These are phyloP conservation scores for Talaromyces rugulosus DNA, from an alignment of 2,329 filamentous ascomycete species.

Conservation along the genomic window DNA sequence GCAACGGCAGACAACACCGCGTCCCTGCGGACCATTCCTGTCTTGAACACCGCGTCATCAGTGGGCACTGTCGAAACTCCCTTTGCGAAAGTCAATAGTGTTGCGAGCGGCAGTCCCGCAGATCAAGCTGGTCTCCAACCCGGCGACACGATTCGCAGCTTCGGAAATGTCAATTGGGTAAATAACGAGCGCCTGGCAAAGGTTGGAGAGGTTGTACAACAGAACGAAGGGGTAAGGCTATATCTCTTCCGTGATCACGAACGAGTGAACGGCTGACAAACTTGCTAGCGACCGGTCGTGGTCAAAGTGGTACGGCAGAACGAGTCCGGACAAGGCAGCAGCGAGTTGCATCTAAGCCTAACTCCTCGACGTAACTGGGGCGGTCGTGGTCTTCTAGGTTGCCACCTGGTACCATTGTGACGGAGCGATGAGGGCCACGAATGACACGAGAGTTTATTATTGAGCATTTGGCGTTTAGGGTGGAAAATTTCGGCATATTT, in stretches of 20 bases:
- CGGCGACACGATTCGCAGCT: slow-evolving; percentile 77
- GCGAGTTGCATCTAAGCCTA: slow-evolving; percentile 65
- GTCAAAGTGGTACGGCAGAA: slow-evolving; percentile 60
- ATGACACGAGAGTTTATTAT: background rate
- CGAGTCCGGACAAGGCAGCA: slow-evolving; percentile 40
- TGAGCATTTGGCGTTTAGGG: background rate
- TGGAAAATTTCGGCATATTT: background rate
- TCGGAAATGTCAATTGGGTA: slow-evolving; percentile 75
- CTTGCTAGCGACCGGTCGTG: slow-evolving; percentile 59
- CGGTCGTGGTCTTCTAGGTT: slow-evolving; percentile 82
- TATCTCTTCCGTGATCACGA: background rate
- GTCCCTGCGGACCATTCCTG: slow-evolving; percentile 2
- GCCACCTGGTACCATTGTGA: slow-evolving; percentile 79
- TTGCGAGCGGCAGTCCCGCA: slow-evolving; percentile 74
- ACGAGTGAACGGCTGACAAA: slow-evolving; percentile 1
- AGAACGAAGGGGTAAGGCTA: slow-evolving; percentile 74
- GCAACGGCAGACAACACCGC: slow-evolving; percentile 18
- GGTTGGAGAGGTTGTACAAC: slow-evolving; percentile 84
- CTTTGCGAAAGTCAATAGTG: slow-evolving; percentile 87
- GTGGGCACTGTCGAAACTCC: slow-evolving; percentile 51
- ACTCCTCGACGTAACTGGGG: slow-evolving; percentile 81
- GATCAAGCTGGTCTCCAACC: slow-evolving; percentile 72
- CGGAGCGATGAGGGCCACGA: background rate
- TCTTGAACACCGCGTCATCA: slow-evolving; percentile 19
- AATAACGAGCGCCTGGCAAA: slow-evolving; percentile 84